phyloP scores from a whole-genome alignment of 1,284 basidiomycete genomes.

The Apiotrichum akiyoshidainum region DNA sequence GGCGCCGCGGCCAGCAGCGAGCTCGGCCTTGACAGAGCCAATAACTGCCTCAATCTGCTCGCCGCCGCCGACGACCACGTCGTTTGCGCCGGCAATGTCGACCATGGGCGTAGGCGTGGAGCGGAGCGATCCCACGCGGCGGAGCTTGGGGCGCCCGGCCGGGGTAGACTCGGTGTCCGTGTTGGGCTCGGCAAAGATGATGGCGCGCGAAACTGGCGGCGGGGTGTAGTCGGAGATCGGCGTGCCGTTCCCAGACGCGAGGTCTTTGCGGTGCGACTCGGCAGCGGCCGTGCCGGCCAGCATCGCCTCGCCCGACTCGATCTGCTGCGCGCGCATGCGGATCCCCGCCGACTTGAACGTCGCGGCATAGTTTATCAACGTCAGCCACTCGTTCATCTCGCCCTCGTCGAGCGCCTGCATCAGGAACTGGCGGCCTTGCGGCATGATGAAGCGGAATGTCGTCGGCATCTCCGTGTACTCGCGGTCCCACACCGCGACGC shows the following conservation, averaged over 20 bases:
- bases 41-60: conserved; percentile 66
- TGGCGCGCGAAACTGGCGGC: not conserved
- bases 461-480: conserved; percentile 71
- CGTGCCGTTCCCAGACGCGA: conserved; percentile 11
- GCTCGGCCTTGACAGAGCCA: conserved; percentile 76
- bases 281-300: conserved; percentile 79
- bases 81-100: conserved; percentile 38
- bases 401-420: conserved; percentile 69
- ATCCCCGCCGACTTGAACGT: conserved; percentile 85
- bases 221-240: not conserved
- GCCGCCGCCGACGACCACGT: conserved; percentile 38
- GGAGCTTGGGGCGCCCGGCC: conserved; percentile 7
- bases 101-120: conserved; percentile 17
- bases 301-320: conserved; percentile 67
- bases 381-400: conserved; percentile 89
- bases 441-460: conserved; percentile 74
- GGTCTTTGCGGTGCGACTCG: conserved; percentile 60
- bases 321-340: conserved; percentile 69
- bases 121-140: conserved; percentile 19
- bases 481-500: conserved; percentile 73
- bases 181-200: conserved; percentile 7
- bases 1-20: conserved; percentile 55
- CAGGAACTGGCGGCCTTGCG: conserved; percentile 69
- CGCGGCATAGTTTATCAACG: conserved; percentile 89
- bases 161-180: not conserved